Percentiles rank a stretch among this genome's conserved stretches.
Evolutionary conservation across 257 asterid genomes (phyloP).

Genomic region (Phtheirospermum japonicum): DNA sequence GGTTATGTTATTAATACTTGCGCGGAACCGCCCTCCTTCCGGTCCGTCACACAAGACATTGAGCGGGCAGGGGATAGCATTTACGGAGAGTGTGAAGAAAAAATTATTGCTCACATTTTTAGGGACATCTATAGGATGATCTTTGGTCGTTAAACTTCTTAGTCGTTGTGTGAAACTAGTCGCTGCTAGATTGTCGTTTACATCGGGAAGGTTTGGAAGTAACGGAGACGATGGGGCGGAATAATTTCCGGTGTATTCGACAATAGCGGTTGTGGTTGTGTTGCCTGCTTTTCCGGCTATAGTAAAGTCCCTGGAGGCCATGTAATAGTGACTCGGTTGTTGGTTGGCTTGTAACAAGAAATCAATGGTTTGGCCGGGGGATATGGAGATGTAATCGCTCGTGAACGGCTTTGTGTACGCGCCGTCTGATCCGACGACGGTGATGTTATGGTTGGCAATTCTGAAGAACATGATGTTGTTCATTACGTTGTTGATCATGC

Average conservation of each 20-base stretch:
- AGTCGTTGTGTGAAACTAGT: conserved; percentile 40
- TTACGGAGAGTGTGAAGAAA: conserved; percentile 45
- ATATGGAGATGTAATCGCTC: conserved; percentile 42
- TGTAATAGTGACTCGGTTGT: too few species aligned
- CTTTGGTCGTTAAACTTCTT: conserved; percentile 35
- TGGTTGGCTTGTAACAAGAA: conserved; percentile 49
- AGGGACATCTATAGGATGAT: conserved; percentile 46
- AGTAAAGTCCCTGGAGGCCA: conserved; percentile 48
- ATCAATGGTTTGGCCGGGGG: conserved; percentile 65
- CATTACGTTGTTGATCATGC: conserved; percentile 58
- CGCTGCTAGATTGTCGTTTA: conserved; percentile 37
- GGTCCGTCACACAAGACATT: too few species aligned
- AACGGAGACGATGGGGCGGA: conserved; percentile 31
- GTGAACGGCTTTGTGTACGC: conserved; percentile 49
- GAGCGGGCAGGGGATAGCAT: conserved; percentile 31
- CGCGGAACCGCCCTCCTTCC: conserved; percentile 32
- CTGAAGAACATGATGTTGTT: conserved; percentile 50
- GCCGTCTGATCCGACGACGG: conserved; percentile 54
- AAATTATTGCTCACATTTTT: conserved; percentile 16
- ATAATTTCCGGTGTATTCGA: conserved; percentile 39
- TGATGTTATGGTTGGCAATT: conserved; percentile 45
- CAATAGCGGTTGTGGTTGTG: conserved; percentile 56
- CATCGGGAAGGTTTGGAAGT: conserved; percentile 39
- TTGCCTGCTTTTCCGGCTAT: conserved; percentile 26
- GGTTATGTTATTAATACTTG: conserved; percentile 64